phyloP scores from a whole-genome alignment of 2,329 filamentous ascomycete genomes.

The Fusarium haematococcum region DNA sequence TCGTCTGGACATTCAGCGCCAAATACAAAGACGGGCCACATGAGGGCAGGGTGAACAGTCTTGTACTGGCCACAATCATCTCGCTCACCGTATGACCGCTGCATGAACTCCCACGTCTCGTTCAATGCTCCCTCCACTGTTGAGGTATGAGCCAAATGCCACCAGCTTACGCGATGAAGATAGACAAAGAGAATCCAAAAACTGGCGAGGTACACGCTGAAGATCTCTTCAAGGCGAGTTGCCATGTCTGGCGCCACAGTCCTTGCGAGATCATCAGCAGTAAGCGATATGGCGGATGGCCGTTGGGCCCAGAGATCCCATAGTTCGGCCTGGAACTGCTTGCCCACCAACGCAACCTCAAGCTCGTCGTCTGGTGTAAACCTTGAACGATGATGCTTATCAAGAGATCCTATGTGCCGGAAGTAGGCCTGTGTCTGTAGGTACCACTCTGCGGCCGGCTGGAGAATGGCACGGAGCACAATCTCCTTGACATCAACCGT shows the following conservation, averaged over 20 bases:
- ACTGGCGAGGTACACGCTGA: slow-evolving; percentile 20
- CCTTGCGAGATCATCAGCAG: background rate
- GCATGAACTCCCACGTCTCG: slow-evolving; percentile 16
- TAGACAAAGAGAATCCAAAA: slow-evolving; percentile 23
- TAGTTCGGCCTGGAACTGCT: slow-evolving; percentile 6
- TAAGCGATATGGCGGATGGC: slow-evolving; percentile 9
- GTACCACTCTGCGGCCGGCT: slow-evolving; percentile 16
- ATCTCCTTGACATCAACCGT: slow-evolving; percentile 13
- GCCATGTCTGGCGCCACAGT: slow-evolving; percentile 9
- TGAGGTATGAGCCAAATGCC: slow-evolving; percentile 15
- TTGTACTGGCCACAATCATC: background rate
- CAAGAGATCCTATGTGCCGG: slow-evolving; percentile 14
- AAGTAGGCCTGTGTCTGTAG: slow-evolving; percentile 11
- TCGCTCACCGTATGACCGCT: slow-evolving; percentile 3
- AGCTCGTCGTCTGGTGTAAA: slow-evolving; percentile 24
- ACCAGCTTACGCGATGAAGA: slow-evolving; percentile 20
- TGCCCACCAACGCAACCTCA: slow-evolving; percentile 9
- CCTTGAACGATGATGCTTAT: slow-evolving; percentile 20
- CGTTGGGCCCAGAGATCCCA: slow-evolving; percentile 14
- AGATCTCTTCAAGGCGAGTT: slow-evolving; percentile 13
- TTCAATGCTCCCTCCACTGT: slow-evolving; percentile 4
- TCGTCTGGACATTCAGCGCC: slow-evolving; percentile 2
- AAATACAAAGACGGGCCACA: slow-evolving; percentile 22
- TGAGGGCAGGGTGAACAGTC: slow-evolving; percentile 14
- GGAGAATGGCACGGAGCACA: slow-evolving; percentile 11